Conservation (phyloP, 2,329 filamentous ascomycete species). For the Arthrobotrys musiformis region DNA sequence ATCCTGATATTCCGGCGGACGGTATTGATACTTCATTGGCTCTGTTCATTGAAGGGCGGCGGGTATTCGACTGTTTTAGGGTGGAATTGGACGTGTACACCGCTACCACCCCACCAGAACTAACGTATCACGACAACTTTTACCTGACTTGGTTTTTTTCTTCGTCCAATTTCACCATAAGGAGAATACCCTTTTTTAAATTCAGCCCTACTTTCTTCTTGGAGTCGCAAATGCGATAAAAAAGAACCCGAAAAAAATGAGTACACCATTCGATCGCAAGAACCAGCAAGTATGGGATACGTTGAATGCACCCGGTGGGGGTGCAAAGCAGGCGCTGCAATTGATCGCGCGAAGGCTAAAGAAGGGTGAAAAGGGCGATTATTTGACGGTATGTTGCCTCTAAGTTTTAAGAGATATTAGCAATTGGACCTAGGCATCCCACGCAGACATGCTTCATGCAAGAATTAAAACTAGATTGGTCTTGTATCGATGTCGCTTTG, state of each 20-base stretch:
- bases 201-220: not conserved
- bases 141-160: not conserved
- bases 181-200: not conserved
- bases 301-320: conserved; percentile 57
- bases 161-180: not conserved
- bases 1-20: not conserved
- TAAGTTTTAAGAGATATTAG: too few relatives aligned
- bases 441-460: too few relatives aligned
- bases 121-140: too few relatives aligned
- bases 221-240: conserved; percentile 10
- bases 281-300: conserved; percentile 60
- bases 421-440: too few relatives aligned
- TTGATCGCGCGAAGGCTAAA: conserved; percentile 59
- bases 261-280: conserved; percentile 58
- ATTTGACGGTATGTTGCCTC: conserved; percentile 56
- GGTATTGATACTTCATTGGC: not conserved
- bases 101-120: too few relatives aligned
- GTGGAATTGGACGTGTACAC: too few relatives aligned
- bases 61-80: too few relatives aligned
- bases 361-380: conserved; percentile 60
- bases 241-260: conserved; percentile 43
- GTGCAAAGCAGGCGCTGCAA: conserved; percentile 60
- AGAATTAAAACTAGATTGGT: too few relatives aligned
- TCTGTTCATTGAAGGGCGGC: too few relatives aligned
- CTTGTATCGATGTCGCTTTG: not conserved